phyloP scores from a whole-genome alignment of 371 early-diverging fungal genomes.

The Homolaphlyctis polyrhiza region DNA sequence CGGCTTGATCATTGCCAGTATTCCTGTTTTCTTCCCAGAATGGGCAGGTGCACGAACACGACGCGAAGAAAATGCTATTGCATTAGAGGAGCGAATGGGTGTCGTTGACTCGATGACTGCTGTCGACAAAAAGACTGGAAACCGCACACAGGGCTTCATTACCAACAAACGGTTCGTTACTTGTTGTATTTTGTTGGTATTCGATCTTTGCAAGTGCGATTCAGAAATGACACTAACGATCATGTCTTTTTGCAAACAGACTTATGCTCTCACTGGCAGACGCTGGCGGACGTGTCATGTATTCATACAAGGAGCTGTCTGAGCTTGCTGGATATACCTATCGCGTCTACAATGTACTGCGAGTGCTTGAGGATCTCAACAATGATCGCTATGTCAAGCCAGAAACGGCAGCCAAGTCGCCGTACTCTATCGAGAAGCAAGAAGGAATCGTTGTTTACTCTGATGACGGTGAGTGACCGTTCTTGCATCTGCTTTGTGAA shows the following conservation, averaged over 20 bases:
- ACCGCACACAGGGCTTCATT: constrained; percentile 41
- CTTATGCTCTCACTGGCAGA: constrained; percentile 77
- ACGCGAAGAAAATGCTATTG: constrained; percentile 23
- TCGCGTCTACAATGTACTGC: constrained; percentile 40
- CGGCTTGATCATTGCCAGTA: constrained; percentile 82
- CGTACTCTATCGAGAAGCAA: constrained; percentile 30
- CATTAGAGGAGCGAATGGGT: constrained; percentile 10
- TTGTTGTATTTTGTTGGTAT: neutral
- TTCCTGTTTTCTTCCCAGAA: constrained; percentile 82
- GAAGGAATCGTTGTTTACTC: constrained; percentile 24
- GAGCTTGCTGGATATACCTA: constrained; percentile 87
- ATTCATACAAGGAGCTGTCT: constrained; percentile 77
- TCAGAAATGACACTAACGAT: too few relatives aligned
- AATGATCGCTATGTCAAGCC: constrained; percentile 34
- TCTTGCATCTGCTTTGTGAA: neutral
- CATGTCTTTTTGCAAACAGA: constrained; percentile 16
- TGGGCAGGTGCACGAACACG: constrained; percentile 31
- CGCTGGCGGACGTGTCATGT: constrained; percentile 91
- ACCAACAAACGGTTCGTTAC: constrained; percentile 38
- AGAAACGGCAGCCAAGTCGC: constrained; percentile 13
- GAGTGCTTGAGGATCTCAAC: constrained; percentile 40
- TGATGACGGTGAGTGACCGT: constrained; percentile 11
- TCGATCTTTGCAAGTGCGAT: neutral
- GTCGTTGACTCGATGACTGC: constrained; percentile 20
- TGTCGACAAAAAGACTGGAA: constrained; percentile 28